Conservation (phyloP, 2,329 filamentous ascomycete genomes). For the Thermoascus crustaceus region DNA sequence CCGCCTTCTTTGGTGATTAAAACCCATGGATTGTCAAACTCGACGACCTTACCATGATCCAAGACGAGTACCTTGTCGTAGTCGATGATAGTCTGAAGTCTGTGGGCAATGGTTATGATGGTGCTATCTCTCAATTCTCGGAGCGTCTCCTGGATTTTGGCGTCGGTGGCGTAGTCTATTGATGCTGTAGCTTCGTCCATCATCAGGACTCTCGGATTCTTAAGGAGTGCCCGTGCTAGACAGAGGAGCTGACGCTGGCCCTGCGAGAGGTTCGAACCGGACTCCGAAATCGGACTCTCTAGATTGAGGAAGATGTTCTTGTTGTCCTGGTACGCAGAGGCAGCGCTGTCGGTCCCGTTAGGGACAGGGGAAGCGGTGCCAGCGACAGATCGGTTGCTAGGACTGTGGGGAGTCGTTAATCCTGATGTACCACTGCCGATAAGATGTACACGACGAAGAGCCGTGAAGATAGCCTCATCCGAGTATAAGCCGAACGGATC, state of each 20-base stretch:
- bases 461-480: slow-evolving; percentile 82
- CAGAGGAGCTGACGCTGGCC: slow-evolving; percentile 93
- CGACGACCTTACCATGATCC: slow-evolving; percentile 77
- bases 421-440: slow-evolving; percentile 45
- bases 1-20: slow-evolving; percentile 65
- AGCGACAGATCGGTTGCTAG: slow-evolving; percentile 19
- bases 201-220: slow-evolving; percentile 83
- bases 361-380: slow-evolving; percentile 14
- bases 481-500: slow-evolving; percentile 86
- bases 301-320: slow-evolving; percentile 93
- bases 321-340: slow-evolving; percentile 52
- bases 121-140: slow-evolving; percentile 80
- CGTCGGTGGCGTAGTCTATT: slow-evolving; percentile 92
- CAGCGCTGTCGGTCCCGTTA: slow-evolving; percentile 15
- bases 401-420: slow-evolving; percentile 25
- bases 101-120: slow-evolving; percentile 92
- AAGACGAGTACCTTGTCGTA: slow-evolving; percentile 96
- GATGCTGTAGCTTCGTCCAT: slow-evolving; percentile 99
- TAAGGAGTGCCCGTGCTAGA: slow-evolving; percentile 84
- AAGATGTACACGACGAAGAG: slow-evolving; percentile 79
- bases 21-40: slow-evolving; percentile 84
- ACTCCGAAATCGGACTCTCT: slow-evolving; percentile 74
- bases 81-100: slow-evolving; percentile 92
- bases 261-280: slow-evolving; percentile 88
- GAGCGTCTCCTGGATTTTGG: slow-evolving; percentile 93